Evolutionary conservation across 1,139 yeast species (phyloP), one percentile per base, ranked within the genome.

Genomic region (Schwanniomyces etchellsii): DNA sequence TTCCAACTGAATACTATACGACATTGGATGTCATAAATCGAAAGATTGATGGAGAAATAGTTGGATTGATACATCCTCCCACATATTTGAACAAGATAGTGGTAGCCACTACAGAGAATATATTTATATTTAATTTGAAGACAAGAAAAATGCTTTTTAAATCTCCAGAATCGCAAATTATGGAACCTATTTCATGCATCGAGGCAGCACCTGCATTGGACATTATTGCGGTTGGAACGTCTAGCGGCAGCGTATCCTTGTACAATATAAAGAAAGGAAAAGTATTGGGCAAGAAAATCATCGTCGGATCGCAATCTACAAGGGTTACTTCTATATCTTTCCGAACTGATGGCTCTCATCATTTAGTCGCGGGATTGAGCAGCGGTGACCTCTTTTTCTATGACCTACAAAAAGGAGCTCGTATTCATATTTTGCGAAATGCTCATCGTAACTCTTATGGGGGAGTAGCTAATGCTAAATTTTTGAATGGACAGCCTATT

Each of bases 401-500:
- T 48, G 96, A 91, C 53, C 63, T 91, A 44, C 77, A 80, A 38
- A 73, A 74, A 42, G 74, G 74, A 37, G 49, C 86, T 3, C 69
- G 96, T 39, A 77, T 88, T 15, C 96, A 89, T 48, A 65, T 81
- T 4, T 61, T 88, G 38, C 70, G 85, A 45, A 70, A 69, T 33
- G 82, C 89, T 5, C 97, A 89, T 51, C 68, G 64, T 35, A 91
- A 82, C 42, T 49, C 70, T 2, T 72, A 72, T 37, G 96, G 95
- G 14, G 96, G 96, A 45, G 77, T 88, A n/a, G 63, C 89, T 5
- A 74, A 72, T 30, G 85, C 77, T 5, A 68, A 74, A 29, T 93
- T 86, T 55, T 65, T 93, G 37, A 82, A 85, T 43, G 97, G 97
- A 3, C 97, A 91, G 58, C 93, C 98, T 0, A 79, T 93, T 22